phyloP scores from a whole-genome alignment of 108 stramenopile genomes.

The Nannochloropsis gaditana region DNA sequence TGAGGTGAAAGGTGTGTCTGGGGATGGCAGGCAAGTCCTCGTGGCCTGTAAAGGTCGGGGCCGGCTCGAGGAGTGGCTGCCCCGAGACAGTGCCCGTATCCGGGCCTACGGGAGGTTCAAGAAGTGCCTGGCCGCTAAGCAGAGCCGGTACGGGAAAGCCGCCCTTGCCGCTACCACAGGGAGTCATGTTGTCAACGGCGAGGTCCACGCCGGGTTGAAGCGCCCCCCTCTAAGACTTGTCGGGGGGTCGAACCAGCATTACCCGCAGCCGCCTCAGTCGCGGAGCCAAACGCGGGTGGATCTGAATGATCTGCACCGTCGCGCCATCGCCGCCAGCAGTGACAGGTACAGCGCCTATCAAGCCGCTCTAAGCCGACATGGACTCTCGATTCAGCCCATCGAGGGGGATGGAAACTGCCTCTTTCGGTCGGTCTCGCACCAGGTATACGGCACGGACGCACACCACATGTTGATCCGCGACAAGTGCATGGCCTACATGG shows the following conservation, averaged over 20 bases:
- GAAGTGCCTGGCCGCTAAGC: not conserved
- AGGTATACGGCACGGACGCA: constrained; percentile 83
- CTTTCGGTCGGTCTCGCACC: constrained; percentile 84
- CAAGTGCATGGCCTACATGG: constrained; percentile 86
- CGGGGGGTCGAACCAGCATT: not conserved
- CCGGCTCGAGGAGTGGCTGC: constrained; percentile 46
- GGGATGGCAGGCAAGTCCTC: constrained; percentile 26
- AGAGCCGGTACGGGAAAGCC: not conserved
- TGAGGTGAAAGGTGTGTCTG: constrained; percentile 35
- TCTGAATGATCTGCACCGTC: not conserved
- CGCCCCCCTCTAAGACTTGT: not conserved
- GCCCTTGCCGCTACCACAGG: not conserved
- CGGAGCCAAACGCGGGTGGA: not conserved
- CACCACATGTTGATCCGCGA: constrained; percentile 74
- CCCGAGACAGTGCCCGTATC: constrained; percentile 17
- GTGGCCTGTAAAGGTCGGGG: constrained; percentile 36
- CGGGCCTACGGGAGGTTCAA: constrained; percentile 30
- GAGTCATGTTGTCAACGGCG: not conserved
- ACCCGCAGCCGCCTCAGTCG: not conserved
- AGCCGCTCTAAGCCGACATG: constrained; percentile 23
- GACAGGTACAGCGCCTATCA: constrained; percentile 33
- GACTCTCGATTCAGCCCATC: constrained; percentile 43
- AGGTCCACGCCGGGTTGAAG: not conserved
- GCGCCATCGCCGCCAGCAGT: not conserved
- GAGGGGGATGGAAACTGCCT: constrained; percentile 94